Evolutionary conservation across 805 yeast species (phyloP).

Genomic region (Sugiyamaella qingdaonensis): DNA sequence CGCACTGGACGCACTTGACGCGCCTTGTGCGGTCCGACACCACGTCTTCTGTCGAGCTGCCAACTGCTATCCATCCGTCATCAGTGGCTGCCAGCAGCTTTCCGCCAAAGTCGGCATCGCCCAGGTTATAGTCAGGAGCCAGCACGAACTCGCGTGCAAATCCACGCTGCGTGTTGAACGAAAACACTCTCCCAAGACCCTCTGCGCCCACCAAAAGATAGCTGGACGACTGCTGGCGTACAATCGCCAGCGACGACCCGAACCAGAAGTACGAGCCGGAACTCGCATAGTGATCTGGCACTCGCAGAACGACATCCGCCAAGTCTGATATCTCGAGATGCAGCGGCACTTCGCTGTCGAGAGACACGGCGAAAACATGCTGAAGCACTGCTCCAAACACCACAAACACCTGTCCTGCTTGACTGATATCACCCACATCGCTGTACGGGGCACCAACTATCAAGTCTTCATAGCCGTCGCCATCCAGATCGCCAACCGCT

Average conservation of each 20-base stretch:
- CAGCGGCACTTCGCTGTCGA: conserved; percentile 12
- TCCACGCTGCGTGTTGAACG: conserved; percentile 28
- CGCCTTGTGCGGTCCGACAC: conserved; percentile 15
- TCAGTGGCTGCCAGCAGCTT: conserved; percentile 22
- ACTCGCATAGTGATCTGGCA: conserved; percentile 6
- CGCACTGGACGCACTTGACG: conserved; percentile 35
- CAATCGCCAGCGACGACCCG: conserved; percentile 36
- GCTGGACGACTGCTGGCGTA: conserved; percentile 6
- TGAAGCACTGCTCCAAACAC: conserved; percentile 31
- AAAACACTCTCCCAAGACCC: conserved; percentile 38
- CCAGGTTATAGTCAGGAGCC: conserved; percentile 7
- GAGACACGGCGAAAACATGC: conserved; percentile 13
- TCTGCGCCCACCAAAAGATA: conserved; percentile 37
- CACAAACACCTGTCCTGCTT: conserved; percentile 36
- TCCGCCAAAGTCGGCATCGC: conserved; percentile 26
- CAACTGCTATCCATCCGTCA: conserved; percentile 30
- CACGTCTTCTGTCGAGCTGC: conserved; percentile 31
- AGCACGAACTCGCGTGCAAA: conserved; percentile 18
- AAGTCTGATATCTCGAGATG: conserved; percentile 13
- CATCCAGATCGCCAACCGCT: conserved; percentile 33
- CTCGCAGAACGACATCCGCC: conserved; percentile 11
- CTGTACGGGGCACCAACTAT: conserved; percentile 43
- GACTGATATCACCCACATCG: conserved; percentile 33
- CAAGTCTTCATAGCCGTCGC: conserved; percentile 41
- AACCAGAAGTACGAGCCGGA: conserved; percentile 39